Percentiles rank a stretch among this genome's conserved stretches.
phyloP scores from a whole-genome alignment of 176 grass and related monocot genomes.

The Thinopyrum elongatum region DNA sequence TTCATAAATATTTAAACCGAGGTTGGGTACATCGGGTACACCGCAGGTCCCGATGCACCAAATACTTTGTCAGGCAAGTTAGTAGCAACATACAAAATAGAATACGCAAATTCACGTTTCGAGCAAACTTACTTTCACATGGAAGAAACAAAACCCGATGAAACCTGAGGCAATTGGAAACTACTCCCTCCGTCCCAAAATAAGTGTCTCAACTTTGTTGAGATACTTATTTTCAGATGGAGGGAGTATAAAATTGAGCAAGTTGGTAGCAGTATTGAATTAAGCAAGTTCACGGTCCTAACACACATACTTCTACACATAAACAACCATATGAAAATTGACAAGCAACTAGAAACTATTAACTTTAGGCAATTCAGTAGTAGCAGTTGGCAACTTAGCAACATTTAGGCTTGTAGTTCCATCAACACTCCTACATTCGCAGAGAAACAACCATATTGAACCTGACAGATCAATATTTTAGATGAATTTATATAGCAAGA shows the following conservation, averaged over 20 bases:
- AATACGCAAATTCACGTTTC: background rate
- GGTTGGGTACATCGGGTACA: no score
- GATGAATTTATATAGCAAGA: background rate
- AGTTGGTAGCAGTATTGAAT: background rate
- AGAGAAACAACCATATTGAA: background rate
- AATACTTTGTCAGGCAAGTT: background rate
- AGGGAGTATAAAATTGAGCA: background rate
- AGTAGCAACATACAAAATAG: background rate
- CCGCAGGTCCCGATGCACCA: no score
- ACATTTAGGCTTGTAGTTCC: background rate
- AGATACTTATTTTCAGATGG: no score
- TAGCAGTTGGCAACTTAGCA: background rate
- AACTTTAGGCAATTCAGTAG: background rate
- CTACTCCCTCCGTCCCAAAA: background rate
- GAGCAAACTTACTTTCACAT: background rate
- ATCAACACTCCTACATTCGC: background rate
- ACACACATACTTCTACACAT: background rate
- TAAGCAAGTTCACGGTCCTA: background rate
- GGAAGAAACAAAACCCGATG: background rate
- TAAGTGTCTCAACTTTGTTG: no score
- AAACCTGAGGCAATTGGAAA: background rate
- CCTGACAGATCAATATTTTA: background rate
- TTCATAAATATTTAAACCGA: no score
- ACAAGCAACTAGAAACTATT: background rate
- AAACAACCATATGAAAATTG: background rate